Conservation (phyloP, 805 yeast species). For the Aciculoconidium aculeatum region DNA sequence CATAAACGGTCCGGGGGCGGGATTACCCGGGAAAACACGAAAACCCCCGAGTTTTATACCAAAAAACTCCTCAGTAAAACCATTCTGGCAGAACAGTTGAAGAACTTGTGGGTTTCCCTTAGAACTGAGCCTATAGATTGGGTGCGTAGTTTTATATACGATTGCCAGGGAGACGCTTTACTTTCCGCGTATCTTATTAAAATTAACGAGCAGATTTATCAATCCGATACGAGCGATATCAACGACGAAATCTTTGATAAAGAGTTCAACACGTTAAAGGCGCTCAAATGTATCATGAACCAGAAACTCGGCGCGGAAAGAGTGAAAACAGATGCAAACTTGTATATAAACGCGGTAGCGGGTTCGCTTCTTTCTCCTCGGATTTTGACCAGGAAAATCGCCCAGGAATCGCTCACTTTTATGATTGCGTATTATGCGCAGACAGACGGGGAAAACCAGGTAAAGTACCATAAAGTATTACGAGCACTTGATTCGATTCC, state of each 20-base stretch:
- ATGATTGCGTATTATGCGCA: slow-evolving; percentile 36
- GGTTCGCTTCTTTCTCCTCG: slow-evolving; percentile 73
- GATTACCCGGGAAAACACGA: slow-evolving; percentile 20
- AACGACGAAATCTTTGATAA: slow-evolving; percentile 53
- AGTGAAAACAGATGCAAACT: slow-evolving; percentile 39
- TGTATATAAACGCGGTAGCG: slow-evolving; percentile 54
- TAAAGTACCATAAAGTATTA: slow-evolving; percentile 52
- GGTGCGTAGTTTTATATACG: slow-evolving; percentile 69
- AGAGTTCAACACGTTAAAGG: slow-evolving; percentile 72
- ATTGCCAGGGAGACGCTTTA: slow-evolving; percentile 74
- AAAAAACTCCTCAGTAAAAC: slow-evolving; percentile 64
- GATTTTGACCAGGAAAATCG: slow-evolving; percentile 68
- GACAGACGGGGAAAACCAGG: slow-evolving; percentile 23
- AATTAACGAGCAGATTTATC: slow-evolving; percentile 45
- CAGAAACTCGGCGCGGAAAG: slow-evolving; percentile 56
- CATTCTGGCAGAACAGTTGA: slow-evolving; percentile 64
- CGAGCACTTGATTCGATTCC: slow-evolving; percentile 45
- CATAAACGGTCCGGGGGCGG: slow-evolving; percentile 43
- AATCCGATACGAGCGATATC: slow-evolving; percentile 27
- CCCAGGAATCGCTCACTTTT: slow-evolving; percentile 65
- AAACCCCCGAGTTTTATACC: slow-evolving; percentile 72
- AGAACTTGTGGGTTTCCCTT: slow-evolving; percentile 82
- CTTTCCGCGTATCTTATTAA: slow-evolving; percentile 51
- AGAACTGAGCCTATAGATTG: slow-evolving; percentile 83
- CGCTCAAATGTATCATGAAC: slow-evolving; percentile 70